phyloP scores from a whole-genome alignment of 1,284 basidiomycete genomes.

The Erythrobasidium hasegawianum region DNA sequence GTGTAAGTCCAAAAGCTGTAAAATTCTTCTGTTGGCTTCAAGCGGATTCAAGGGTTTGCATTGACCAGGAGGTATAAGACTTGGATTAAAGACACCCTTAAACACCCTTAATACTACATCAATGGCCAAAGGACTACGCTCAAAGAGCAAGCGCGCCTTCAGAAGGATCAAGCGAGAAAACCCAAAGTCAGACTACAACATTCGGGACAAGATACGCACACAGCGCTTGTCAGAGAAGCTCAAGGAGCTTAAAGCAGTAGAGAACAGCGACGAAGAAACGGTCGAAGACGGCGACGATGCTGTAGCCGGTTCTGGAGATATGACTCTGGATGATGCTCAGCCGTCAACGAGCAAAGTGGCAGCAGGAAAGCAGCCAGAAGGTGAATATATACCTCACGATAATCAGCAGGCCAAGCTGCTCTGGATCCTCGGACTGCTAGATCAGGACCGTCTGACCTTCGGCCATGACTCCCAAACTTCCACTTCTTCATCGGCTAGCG shows the following conservation, averaged over 20 bases:
- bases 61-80: too few species aligned
- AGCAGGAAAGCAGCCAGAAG: constrained; percentile 6
- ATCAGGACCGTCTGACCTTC: constrained; percentile 23
- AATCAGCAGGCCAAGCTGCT: constrained; percentile 16
- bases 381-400: not conserved
- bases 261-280: constrained; percentile 52
- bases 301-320: not conserved
- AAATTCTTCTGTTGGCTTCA: not conserved
- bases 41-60: too few species aligned
- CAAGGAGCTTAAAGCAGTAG: constrained; percentile 29
- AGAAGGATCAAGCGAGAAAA: constrained; percentile 78
- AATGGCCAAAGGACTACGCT: constrained; percentile 91
- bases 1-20: not conserved
- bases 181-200: constrained; percentile 68
- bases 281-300: constrained; percentile 38
- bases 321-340: not conserved
- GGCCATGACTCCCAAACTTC: not conserved
- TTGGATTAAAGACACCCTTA: too few species aligned
- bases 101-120: constrained; percentile 31
- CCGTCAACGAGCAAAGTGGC: constrained; percentile 1
- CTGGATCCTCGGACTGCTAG: constrained; percentile 28
- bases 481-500: not conserved
- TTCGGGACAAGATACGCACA: constrained; percentile 75
- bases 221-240: constrained; percentile 72
- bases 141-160: constrained; percentile 79